A percentile compares a stretch with the other conserved stretches of the same genome.
These are phyloP conservation scores for Phytophthora fragariae DNA, from an alignment of 352 stramenopile genomes.

Conservation along the genomic window DNA sequence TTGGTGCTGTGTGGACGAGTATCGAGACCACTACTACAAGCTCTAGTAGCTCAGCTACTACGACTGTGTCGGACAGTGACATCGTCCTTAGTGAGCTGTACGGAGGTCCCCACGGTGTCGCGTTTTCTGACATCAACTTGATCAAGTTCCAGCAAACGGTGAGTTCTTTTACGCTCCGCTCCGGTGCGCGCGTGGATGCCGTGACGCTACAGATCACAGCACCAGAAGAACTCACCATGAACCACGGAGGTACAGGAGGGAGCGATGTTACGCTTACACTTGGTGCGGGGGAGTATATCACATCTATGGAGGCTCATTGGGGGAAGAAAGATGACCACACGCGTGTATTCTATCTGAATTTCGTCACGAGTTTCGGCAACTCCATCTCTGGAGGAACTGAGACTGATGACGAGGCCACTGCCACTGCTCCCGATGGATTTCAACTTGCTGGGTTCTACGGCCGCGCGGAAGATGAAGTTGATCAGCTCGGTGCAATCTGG, in stretches of 20 bases:
- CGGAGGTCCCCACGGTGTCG: conserved; percentile 28
- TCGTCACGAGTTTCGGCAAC: conserved; percentile 30
- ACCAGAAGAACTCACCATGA: conserved; percentile 26
- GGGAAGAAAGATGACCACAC: conserved; percentile 35
- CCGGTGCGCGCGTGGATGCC: conserved; percentile 26
- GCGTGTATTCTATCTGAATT: conserved; percentile 34
- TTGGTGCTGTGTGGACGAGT: conserved; percentile 34
- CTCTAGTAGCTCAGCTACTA: conserved; percentile 1
- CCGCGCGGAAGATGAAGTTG: conserved; percentile 34
- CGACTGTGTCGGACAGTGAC: conserved; percentile 20
- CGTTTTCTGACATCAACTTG: conserved; percentile 31
- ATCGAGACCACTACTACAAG: conserved; percentile 6
- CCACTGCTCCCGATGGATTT: conserved; percentile 26
- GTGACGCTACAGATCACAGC: conserved; percentile 25
- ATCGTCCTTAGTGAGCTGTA: conserved; percentile 29
- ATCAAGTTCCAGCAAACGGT: conserved; percentile 28
- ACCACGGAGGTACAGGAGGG: conserved; percentile 24
- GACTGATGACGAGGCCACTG: conserved; percentile 26
- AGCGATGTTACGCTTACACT: conserved; percentile 28
- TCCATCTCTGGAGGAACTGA: conserved; percentile 31
- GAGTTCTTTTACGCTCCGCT: conserved; percentile 29
- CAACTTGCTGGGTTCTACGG: conserved; percentile 32
- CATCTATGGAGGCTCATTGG: conserved; percentile 36
- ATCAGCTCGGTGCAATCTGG: conserved; percentile 38
- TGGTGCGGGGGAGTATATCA: conserved; percentile 30